A percentile compares a stretch with the other conserved stretches of the same genome.
Conservation (phyloP, 441 rosid species). For the Raphanus hybrid region DNA sequence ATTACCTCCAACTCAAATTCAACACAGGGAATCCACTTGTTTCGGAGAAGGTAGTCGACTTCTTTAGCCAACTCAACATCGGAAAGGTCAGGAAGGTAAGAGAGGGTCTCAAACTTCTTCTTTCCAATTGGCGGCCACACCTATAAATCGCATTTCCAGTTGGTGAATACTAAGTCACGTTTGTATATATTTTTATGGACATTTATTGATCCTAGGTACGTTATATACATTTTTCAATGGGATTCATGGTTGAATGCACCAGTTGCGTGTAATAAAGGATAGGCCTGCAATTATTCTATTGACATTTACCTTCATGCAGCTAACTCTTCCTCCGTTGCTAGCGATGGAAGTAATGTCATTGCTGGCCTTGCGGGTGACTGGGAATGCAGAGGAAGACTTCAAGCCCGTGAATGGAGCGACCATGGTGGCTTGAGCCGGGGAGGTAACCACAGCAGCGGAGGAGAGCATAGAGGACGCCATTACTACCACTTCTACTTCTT, state of each 20-base stretch:
- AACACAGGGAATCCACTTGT: slow-evolving; percentile 47
- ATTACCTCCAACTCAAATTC: slow-evolving; percentile 48
- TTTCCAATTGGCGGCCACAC: slow-evolving; percentile 46
- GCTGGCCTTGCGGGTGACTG: not conserved
- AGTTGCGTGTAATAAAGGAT: not conserved
- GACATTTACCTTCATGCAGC: slow-evolving; percentile 5
- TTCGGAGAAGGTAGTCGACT: slow-evolving; percentile 48
- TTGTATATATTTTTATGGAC: not conserved
- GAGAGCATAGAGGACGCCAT: slow-evolving; percentile 5
- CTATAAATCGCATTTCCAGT: not conserved
- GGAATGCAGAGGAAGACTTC: slow-evolving; percentile 1
- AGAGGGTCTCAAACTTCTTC: slow-evolving; percentile 60
- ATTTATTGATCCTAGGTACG: not conserved
- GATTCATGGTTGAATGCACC: not conserved
- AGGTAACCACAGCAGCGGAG: not conserved
- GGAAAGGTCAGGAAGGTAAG: slow-evolving; percentile 47
- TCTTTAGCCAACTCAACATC: slow-evolving; percentile 41
- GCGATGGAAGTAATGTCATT: not conserved
- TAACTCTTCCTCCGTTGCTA: not conserved
- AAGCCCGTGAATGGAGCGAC: slow-evolving; percentile 4
- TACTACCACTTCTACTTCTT: not conserved
- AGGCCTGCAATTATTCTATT: not conserved
- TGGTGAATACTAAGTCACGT: not conserved
- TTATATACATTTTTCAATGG: not conserved
- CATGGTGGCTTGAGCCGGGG: slow-evolving; percentile 6